phyloP scores from a whole-genome alignment of 139 green algal genomes.

The Spirogloea muscicola region DNA sequence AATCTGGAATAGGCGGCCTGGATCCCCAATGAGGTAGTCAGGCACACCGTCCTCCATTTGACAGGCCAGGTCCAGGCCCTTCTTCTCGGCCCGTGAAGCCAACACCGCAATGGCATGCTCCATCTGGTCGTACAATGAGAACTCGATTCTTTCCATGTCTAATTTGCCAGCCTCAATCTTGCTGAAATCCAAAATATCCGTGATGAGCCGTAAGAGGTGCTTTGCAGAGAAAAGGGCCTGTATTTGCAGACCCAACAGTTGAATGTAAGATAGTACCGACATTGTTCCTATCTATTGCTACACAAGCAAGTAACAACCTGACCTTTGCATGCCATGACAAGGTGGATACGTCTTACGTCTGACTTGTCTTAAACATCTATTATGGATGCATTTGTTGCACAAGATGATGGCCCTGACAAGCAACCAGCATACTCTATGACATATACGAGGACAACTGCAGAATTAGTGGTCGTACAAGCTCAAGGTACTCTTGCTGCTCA shows the following conservation, averaged over 20 bases:
- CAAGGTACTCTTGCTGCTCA: constrained; percentile 20
- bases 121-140: constrained; percentile 36
- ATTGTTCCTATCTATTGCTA: too few species aligned
- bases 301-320: too few species aligned
- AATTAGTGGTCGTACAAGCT: constrained; percentile 6
- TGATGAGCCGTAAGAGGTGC: constrained; percentile 34
- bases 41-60: neutral
- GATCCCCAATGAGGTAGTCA: constrained; percentile 23
- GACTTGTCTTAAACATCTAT: too few species aligned
- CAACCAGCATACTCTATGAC: neutral
- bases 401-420: too few species aligned
- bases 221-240: constrained; percentile 36
- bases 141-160: constrained; percentile 38
- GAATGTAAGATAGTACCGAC: too few species aligned
- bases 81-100: constrained; percentile 19
- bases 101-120: constrained; percentile 30
- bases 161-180: constrained; percentile 40
- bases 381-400: too few species aligned
- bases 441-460: neutral
- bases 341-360: too few species aligned
- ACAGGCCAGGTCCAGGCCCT: constrained; percentile 18
- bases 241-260: too few species aligned
- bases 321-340: too few species aligned
- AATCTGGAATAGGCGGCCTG: constrained; percentile 32
- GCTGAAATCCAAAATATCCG: constrained; percentile 38